A percentile compares a stretch with the other conserved stretches of the same genome.
These are phyloP conservation scores for Lindgomyces ingoldianus DNA, from an alignment of 495 filamentous ascomycete genomes.

Conservation along the genomic window DNA sequence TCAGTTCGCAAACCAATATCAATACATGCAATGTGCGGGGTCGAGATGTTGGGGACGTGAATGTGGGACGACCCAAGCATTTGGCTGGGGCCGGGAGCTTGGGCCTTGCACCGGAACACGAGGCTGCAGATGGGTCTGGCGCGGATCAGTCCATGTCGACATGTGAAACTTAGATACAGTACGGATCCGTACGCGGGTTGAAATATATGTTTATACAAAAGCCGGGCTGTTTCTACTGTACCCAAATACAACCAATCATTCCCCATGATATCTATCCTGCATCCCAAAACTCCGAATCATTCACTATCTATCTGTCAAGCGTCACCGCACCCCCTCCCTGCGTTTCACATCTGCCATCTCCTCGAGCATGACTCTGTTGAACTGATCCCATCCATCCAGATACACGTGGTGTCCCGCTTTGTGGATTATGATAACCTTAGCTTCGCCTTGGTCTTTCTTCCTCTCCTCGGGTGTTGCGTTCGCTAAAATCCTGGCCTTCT, in stretches of 20 bases:
- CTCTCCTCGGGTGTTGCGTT: slow-evolving; percentile 68
- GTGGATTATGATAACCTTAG: slow-evolving; percentile 80
- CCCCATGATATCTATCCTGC: neutral
- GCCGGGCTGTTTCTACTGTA: neutral
- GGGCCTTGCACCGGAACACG: too few relatives aligned
- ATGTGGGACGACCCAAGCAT: neutral
- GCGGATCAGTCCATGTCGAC: too few relatives aligned
- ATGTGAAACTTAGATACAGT: too few relatives aligned
- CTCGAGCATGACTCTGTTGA: slow-evolving; percentile 71
- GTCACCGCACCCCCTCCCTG: slow-evolving; percentile 8
- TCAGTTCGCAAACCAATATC: neutral
- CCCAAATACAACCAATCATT: neutral
- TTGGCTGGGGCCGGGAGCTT: neutral
- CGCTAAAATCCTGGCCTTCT: slow-evolving; percentile 58
- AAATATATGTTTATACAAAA: neutral
- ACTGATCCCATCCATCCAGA: slow-evolving; percentile 85
- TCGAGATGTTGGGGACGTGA: neutral
- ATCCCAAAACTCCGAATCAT: neutral
- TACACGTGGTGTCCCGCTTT: slow-evolving; percentile 93
- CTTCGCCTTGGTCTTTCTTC: slow-evolving; percentile 67
- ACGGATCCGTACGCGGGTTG: too few relatives aligned
- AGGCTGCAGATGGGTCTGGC: too few relatives aligned
- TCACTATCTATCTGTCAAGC: too few relatives aligned
- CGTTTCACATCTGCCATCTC: slow-evolving; percentile 74
- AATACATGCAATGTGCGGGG: neutral